Base-by-base conservation (phyloP, 805 yeast species). In the Candida andamanensis region DNA sequence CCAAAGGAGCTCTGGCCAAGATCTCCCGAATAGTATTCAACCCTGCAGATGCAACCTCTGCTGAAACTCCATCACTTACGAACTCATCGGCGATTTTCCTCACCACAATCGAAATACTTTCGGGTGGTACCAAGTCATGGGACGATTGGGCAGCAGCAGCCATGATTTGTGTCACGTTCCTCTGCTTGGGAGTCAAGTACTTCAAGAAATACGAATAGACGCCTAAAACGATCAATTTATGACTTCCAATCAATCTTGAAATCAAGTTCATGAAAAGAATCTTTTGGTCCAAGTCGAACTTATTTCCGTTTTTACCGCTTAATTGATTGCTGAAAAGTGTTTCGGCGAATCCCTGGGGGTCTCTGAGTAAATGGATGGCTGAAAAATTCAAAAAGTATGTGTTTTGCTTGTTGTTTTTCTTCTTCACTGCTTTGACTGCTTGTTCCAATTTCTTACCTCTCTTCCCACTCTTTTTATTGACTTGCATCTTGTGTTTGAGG, bases 1-100 rank as follows among this genome's bases (percentile, higher is more conserved):
- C 95, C 43, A 90, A 68, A 11, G 98, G 97, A 8, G 95, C 94
- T 68, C 99, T 80, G 2, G 95, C 60, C 42, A 89, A 71, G 37
- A 92, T 86, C 60, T 92, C 98, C 47, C 97, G 72, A 38, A 90
- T 90, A 3, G 97, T 85, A 58, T 92, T 92, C 44, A 92, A 72
- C 50, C 99, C 99, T 4, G 97, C 97, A 32, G 97, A 87, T 4
- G 97, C 97, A 33, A 89, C 99, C 60, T 92, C 96, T 20, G 95
- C 79, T 11, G 97, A 87, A 24, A 92, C 98, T 70, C 99, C 99
- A 52, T 92, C 97, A 45, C 95, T 83, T 16, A 92, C 96, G 50
- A 92, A 92, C 60, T 92, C 98, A 60, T 92, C 95, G 1, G 98
- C 97, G 44, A 92, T 78, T 53, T 90, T 92, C 36, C 95, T 76